Evolutionary conservation across 2,329 filamentous ascomycete genomes (phyloP).

Genomic region (Sporothrix globosa): DNA sequence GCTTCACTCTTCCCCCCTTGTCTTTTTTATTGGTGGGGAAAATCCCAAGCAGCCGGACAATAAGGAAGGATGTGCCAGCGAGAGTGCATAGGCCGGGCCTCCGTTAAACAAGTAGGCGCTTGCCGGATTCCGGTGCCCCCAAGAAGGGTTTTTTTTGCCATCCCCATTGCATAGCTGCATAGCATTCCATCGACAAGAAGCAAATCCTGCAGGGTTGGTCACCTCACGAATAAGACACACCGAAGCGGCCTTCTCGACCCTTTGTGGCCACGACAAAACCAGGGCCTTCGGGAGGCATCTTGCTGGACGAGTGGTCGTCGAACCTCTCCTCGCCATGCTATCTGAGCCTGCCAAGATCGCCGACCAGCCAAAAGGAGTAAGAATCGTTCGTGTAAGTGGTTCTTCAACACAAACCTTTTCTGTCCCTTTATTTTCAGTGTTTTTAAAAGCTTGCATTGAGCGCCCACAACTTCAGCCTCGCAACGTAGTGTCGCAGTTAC

Average conservation of each 20-base stretch:
- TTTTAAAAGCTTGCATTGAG: not conserved
- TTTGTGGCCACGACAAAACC: not conserved
- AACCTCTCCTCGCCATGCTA: not conserved
- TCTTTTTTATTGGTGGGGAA: not conserved
- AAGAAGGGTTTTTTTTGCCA: not conserved
- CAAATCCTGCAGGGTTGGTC: too few species aligned
- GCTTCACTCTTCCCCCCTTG: not conserved
- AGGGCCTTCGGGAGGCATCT: not conserved
- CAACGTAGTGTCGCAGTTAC: slow-evolving; percentile 26
- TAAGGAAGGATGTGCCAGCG: not conserved
- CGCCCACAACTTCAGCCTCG: not conserved
- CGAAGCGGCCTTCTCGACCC: not conserved
- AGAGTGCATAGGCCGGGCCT: slow-evolving; percentile 15
- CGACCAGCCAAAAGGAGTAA: not conserved
- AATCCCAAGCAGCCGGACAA: slow-evolving; percentile 9
- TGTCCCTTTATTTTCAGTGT: not conserved
- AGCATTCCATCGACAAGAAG: not conserved
- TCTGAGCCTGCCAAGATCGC: not conserved
- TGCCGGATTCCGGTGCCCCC: not conserved
- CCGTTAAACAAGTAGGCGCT: not conserved
- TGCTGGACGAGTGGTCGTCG: not conserved
- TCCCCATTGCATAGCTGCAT: not conserved
- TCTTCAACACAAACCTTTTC: not conserved
- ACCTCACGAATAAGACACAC: not conserved
- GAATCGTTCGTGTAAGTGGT: not conserved